A percentile compares a stretch with the other conserved stretches of the same genome.
Evolutionary conservation across 257 asterid genomes (phyloP).

Genomic region (Catharanthus roseus): DNA sequence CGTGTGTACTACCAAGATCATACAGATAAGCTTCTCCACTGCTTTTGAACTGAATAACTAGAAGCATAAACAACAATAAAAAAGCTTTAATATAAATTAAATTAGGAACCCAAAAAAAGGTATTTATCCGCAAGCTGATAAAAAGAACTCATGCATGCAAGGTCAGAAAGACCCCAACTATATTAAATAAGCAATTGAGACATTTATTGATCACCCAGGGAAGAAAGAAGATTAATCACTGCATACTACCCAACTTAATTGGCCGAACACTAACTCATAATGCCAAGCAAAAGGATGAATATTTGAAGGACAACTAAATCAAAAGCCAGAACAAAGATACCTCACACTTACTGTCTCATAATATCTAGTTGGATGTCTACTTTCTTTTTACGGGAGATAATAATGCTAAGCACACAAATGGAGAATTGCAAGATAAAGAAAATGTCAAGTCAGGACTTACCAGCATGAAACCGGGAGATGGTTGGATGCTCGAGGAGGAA

Average conservation of each 20-base stretch:
- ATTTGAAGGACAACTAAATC: not conserved
- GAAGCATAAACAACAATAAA: constrained; percentile 19
- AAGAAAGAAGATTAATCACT: not conserved
- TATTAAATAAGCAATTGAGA: not conserved
- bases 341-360: not conserved
- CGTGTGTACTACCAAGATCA: constrained; percentile 94
- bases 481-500: constrained; percentile 96
- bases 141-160: not conserved
- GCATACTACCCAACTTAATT: not conserved
- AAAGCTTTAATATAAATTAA: constrained; percentile 8
- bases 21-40: constrained; percentile 67
- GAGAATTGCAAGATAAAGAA: not conserved
- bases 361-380: not conserved
- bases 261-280: not conserved
- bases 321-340: not conserved
- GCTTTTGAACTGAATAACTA: constrained; percentile 92
- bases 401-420: not conserved
- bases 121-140: not conserved
- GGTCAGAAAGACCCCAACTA: not conserved
- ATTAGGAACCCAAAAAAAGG: too few species aligned
- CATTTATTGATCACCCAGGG: not conserved
- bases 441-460: constrained; percentile 33
- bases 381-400: not conserved
- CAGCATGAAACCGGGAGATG: constrained; percentile 90
- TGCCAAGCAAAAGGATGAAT: not conserved